Evolutionary conservation across 768 basidiomycete species (phyloP), one percentile per base, ranked within the genome.

Genomic region (Calocera cornea): DNA sequence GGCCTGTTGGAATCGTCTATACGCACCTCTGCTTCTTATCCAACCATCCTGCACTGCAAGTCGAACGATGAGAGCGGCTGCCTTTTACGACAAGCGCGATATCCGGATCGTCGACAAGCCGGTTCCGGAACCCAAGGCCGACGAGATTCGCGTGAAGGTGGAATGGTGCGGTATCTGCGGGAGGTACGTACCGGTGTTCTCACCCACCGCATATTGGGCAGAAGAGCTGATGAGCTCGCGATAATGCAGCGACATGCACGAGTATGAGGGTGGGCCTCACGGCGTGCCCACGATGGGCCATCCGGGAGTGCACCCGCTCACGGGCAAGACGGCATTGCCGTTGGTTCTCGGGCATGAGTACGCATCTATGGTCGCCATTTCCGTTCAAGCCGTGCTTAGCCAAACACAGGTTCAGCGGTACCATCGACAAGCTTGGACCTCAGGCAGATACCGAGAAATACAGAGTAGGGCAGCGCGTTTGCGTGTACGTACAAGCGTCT

Each of bases 291-390:
- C 75, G n/a, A 65, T 66, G 8, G 74, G 76, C 3, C 68, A 72
- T 17, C 75, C 80, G 3, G 54, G 54, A 27, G 54, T 2, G 54
- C 75, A 81, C 70, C 71, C 71, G 5, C 50, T 79, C 12, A 79
- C 80, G 0, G 77, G 78, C 19, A 77, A 80, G 67, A 16, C 54
- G 54, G 76, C 70, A 1, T 70, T 79, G 1, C 82, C 82, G 0
- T 72, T 80, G 17, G 79, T 77, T 3, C 73, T 83, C 38, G 82
- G 82, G 0, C 82, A 83, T 68, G 81, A 82, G 80, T 82, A 64
- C 49, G 64, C 65, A 2, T 65, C n/a, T 17, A 14, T 24, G 1
- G 54, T 33, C 14, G 54, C 31, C 54, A 8, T 14, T 54, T 34
- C 1, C 33, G 38, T 19, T 17, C 34, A 24, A 12, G 14, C 33